Conservation (phyloP, 257 asterid species). For the Verbena officinalis region DNA sequence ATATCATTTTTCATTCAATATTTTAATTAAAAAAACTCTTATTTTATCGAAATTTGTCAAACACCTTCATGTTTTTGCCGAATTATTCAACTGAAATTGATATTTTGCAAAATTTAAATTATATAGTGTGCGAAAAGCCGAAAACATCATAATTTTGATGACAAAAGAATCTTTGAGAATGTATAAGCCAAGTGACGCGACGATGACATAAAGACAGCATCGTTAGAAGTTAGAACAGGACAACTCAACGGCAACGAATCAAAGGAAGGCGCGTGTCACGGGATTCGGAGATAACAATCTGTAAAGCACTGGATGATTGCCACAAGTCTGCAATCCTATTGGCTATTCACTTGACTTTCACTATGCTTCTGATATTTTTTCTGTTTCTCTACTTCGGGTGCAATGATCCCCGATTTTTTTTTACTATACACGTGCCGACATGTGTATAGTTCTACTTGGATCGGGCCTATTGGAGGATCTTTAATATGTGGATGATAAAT, state of each 20-base stretch:
- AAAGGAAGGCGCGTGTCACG: conserved; percentile 2
- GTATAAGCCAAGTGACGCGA: too few species aligned
- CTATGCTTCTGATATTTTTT: neutral
- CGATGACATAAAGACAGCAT: too few species aligned
- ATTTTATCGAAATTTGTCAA: too few species aligned
- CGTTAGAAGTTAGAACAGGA: neutral
- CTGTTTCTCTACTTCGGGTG: conserved; percentile 4
- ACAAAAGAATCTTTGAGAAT: too few species aligned
- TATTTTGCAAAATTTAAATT: too few species aligned
- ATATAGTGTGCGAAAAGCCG: too few species aligned
- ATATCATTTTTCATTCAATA: too few species aligned
- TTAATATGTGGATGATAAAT: neutral
- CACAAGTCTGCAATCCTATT: neutral
- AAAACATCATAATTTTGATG: too few species aligned
- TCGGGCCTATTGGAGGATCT: neutral
- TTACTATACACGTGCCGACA: conserved; percentile 14
- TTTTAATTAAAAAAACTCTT: too few species aligned
- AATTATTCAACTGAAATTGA: too few species aligned
- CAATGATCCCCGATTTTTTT: neutral
- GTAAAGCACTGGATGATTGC: neutral
- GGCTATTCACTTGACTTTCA: neutral
- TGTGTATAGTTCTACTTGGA: neutral
- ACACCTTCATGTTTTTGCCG: too few species aligned
- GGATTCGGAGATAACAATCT: neutral
- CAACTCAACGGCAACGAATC: neutral